These are phyloP conservation scores for Syzygium jambos DNA, from an alignment of 345 rosid genomes.

Conservation along the genomic window DNA sequence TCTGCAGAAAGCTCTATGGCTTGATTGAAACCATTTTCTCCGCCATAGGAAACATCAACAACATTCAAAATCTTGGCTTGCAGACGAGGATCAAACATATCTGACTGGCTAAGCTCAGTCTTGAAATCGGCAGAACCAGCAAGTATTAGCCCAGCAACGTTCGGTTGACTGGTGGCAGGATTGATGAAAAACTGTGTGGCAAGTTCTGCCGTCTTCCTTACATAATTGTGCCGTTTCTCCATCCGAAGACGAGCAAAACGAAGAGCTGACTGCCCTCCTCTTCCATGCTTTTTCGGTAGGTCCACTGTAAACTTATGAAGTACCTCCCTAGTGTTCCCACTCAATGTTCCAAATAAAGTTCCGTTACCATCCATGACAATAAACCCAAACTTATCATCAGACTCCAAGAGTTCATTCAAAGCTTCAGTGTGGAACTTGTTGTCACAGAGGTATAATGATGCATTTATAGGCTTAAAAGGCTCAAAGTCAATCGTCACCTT, in stretches of 20 bases:
- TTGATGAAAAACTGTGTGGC: constrained; percentile 88
- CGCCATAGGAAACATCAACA: constrained; percentile 91
- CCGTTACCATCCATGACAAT: constrained; percentile 96
- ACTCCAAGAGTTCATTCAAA: constrained; percentile 72
- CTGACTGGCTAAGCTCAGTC: constrained; percentile 91
- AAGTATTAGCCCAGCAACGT: constrained; percentile 80
- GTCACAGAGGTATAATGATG: constrained; percentile 81
- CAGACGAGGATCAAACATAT: constrained; percentile 92
- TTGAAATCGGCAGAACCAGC: constrained; percentile 97
- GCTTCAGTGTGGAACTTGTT: constrained; percentile 91
- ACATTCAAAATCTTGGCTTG: constrained; percentile 90
- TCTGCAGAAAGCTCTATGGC: constrained; percentile 89
- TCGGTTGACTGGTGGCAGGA: constrained; percentile 91
- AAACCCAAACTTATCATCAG: constrained; percentile 90
- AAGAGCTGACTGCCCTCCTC: constrained; percentile 97
- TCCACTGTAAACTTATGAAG: constrained; percentile 88
- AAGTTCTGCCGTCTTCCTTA: constrained; percentile 91
- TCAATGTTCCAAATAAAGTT: constrained; percentile 78
- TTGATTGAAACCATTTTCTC: constrained; percentile 89
- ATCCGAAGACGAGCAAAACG: constrained; percentile 92
- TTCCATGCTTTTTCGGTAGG: constrained; percentile 89
- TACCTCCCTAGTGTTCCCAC: constrained; percentile 89
- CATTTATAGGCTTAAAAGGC: constrained; percentile 89
- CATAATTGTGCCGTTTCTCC: constrained; percentile 93
- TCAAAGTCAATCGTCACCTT: constrained; percentile 89